phyloP scores from a whole-genome alignment of 2,329 filamentous ascomycete species.

The Ceratocystis destructans region DNA sequence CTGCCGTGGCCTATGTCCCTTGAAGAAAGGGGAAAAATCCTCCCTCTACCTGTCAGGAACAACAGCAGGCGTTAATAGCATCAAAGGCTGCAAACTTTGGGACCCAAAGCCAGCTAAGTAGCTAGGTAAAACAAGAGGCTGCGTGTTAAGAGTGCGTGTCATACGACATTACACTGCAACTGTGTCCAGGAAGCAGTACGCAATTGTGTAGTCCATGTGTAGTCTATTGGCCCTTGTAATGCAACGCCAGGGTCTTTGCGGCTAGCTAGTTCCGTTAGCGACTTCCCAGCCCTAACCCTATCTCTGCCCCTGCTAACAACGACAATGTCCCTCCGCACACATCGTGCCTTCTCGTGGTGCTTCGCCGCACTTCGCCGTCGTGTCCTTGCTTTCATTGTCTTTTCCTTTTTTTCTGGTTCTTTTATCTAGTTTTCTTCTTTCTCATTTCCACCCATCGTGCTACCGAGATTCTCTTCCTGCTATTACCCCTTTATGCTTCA shows the following conservation, averaged over 20 bases:
- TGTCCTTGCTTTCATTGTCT: not conserved
- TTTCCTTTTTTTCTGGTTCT: not conserved
- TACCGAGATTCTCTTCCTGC: not conserved
- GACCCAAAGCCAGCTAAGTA: not conserved
- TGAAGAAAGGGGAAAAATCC: not conserved
- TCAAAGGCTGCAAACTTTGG: not conserved
- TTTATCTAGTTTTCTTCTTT: not conserved
- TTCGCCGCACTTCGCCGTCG: no score
- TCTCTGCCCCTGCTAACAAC: not conserved
- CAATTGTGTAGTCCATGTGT: not conserved
- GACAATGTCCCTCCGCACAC: not conserved
- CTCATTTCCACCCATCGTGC: not conserved
- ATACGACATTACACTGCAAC: constrained; percentile 2
- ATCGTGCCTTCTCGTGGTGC: not conserved
- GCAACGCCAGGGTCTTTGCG: not conserved
- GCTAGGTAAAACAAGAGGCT: not conserved
- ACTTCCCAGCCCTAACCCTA: not conserved
- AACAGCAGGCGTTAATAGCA: not conserved
- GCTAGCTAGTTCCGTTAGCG: not conserved
- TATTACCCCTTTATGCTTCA: not conserved
- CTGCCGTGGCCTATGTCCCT: not conserved
- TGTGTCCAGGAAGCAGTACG: constrained; percentile 1
- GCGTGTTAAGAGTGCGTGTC: constrained; percentile 5
- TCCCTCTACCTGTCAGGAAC: not conserved
- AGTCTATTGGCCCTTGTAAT: not conserved